Evolutionary conservation across 495 filamentous ascomycete genomes (phyloP).

Genomic region (Aspergillus funiculosus): DNA sequence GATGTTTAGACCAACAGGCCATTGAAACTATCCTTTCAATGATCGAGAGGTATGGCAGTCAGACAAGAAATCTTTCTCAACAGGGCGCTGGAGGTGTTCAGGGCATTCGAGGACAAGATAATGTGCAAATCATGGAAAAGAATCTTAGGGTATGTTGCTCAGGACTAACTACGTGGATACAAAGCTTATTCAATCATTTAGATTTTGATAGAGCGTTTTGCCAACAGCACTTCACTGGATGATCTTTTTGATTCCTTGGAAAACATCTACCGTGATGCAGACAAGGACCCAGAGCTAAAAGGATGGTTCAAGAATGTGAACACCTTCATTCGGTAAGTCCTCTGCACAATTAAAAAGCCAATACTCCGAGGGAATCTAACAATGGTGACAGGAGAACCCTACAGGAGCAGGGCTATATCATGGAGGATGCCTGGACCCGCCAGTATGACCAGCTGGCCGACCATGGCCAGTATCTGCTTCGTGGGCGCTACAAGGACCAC

Average conservation of each 20-base stretch:
- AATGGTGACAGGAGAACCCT: conserved; percentile 54
- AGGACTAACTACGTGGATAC: conserved; percentile 1
- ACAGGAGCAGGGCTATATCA: conserved; percentile 82
- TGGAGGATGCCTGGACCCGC: conserved; percentile 72
- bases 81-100: conserved; percentile 62
- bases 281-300: conserved; percentile 79
- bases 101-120: conserved; percentile 56
- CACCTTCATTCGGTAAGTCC: conserved; percentile 57
- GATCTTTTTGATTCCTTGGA: conserved; percentile 84
- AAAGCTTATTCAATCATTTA: conserved; percentile 46
- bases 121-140: conserved; percentile 63
- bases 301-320: conserved; percentile 83
- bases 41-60: conserved; percentile 79
- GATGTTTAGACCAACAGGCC: conserved; percentile 63
- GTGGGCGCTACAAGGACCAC: conserved; percentile 80
- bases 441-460: conserved; percentile 85
- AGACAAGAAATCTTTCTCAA: conserved; percentile 56
- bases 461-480: conserved; percentile 79
- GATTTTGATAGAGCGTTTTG: conserved; percentile 90
- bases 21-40: conserved; percentile 77
- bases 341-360: not conserved
- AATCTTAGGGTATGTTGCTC: conserved; percentile 62
- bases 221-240: conserved; percentile 84
- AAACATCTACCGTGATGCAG: conserved; percentile 83
- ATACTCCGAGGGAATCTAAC: conserved; percentile 8